Base-by-base conservation (phyloP, 208 protist genomes). In the Spongospora subterranea region DNA sequence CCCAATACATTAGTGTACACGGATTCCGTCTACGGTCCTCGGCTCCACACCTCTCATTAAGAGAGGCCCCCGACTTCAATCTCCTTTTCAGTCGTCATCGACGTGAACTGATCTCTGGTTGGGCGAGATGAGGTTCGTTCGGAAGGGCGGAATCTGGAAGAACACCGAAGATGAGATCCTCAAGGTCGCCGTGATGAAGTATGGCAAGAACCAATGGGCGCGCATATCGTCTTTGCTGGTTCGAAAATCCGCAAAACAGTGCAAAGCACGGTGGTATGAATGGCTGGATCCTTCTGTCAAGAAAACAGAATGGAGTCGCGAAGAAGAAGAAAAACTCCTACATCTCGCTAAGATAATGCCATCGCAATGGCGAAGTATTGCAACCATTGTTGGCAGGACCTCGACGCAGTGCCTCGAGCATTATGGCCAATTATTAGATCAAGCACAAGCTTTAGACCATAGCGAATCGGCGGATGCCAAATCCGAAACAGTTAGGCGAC, bases 101-200 rank as follows among this genome's bases (percentile, higher is more conserved):
- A n/a, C n/a, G n/a, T n/a, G n/a, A n/a, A n/a, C n/a, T n/a, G n/a
- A n/a, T n/a, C n/a, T n/a, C n/a, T n/a, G n/a, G n/a, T n/a, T n/a
- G n/a, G n/a, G n/a, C n/a, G n/a, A n/a, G 88, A 60, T 91, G 90
- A 39, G 90, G 90, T 89, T 91, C 45, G 88, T 94, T 0, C 92
- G 93, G 77, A 91, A 98, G 89, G 98, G 98, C 46, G 98, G 98
- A 45, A 95, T 99, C 66, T 99, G 99, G 99, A 99, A 98, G 88
- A 99, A 99, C 94, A 97, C 97, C 45, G 98, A 96, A 94, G 99
- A 99, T 97, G 97, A 99, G 93, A 98, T 99, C 64, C 96, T 99
- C 88, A 98, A 99, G 92, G 98, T 98, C 0, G 98, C 97, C 0
- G 96, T 99, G 0, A 98, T 99, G 94, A 99, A 99, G 93, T 99